Evolutionary conservation across 2,329 filamentous ascomycete genomes (phyloP).

Genomic region (Aspergillus carbonarius): DNA sequence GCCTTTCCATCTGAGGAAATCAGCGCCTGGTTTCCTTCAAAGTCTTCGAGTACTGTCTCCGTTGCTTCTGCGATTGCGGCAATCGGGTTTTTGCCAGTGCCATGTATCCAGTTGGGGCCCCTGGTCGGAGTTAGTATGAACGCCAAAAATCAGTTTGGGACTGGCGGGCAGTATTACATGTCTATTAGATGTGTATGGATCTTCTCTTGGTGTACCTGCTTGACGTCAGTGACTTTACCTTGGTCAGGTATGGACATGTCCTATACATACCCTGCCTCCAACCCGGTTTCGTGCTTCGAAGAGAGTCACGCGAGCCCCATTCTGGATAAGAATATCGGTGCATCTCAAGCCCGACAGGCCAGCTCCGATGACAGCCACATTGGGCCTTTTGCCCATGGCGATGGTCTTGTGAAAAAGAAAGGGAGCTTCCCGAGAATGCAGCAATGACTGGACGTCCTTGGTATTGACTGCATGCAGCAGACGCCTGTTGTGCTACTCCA

Average conservation of each 20-base stretch:
- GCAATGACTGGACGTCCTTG: background rate
- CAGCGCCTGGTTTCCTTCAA: slow-evolving; percentile 52
- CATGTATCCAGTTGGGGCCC: slow-evolving; percentile 66
- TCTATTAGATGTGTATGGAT: slow-evolving; percentile 55
- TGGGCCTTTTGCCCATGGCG: slow-evolving; percentile 42
- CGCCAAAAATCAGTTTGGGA: background rate
- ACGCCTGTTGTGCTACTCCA: background rate
- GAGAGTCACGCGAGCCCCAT: slow-evolving; percentile 58
- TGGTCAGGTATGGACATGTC: background rate
- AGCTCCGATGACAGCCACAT: slow-evolving; percentile 61
- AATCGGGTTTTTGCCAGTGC: slow-evolving; percentile 60
- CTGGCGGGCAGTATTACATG: slow-evolving; percentile 45
- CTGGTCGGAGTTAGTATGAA: slow-evolving; percentile 35
- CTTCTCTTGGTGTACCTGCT: slow-evolving; percentile 51
- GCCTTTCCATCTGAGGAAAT: slow-evolving; percentile 49
- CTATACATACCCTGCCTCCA: slow-evolving; percentile 54
- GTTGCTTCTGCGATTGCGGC: slow-evolving; percentile 56
- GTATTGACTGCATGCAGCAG: background rate
- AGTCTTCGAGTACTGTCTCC: slow-evolving; percentile 50
- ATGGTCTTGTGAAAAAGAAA: background rate
- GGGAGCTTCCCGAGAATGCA: background rate
- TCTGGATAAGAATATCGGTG: slow-evolving; percentile 57
- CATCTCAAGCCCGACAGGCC: slow-evolving; percentile 61
- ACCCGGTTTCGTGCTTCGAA: slow-evolving; percentile 59
- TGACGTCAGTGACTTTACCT: slow-evolving; percentile 10